Conservation (phyloP, 2,329 filamentous ascomycete genomes). For the Cladosporium halotolerans region DNA sequence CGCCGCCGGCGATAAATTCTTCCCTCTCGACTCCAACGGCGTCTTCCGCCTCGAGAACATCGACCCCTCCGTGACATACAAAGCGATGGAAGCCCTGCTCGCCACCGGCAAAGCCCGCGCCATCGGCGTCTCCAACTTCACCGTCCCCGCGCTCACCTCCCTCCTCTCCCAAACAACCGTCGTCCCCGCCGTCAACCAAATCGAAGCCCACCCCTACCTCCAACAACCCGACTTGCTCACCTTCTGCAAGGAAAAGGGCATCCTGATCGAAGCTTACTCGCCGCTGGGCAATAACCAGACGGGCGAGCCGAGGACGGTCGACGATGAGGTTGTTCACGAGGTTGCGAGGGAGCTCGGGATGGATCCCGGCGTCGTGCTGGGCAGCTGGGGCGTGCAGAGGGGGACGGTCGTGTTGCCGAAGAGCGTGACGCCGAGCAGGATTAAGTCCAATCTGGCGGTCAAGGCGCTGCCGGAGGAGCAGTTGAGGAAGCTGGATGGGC, state of each 20-base stretch:
- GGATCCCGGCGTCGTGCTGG: constrained; percentile 7
- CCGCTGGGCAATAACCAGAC: constrained; percentile 14
- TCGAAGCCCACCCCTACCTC: constrained; percentile 14
- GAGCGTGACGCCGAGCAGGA: constrained; percentile 13
- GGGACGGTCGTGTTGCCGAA: constrained; percentile 10
- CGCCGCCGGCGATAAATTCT: constrained; percentile 21
- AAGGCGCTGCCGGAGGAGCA: constrained; percentile 21
- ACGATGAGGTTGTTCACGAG: constrained; percentile 36
- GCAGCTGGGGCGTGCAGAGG: constrained; percentile 11
- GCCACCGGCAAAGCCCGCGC: constrained; percentile 16
- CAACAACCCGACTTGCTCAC: constrained; percentile 13
- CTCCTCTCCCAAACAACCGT: constrained; percentile 13
- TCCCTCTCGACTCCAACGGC: constrained; percentile 43
- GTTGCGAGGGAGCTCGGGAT: constrained; percentile 14
- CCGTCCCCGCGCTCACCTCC: constrained; percentile 12
- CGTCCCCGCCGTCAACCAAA: constrained; percentile 17
- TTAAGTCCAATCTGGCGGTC: constrained; percentile 13
- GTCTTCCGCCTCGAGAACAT: constrained; percentile 28
- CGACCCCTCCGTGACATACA: constrained; percentile 18
- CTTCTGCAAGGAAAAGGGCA: constrained; percentile 13
- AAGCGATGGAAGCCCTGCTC: constrained; percentile 17
- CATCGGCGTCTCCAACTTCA: constrained; percentile 18
- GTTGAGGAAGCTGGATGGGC: constrained; percentile 17
- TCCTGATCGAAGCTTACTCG: constrained; percentile 15
- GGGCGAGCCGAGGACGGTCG: constrained; percentile 13